Percentiles rank a stretch among this genome's conserved stretches.
These are phyloP conservation scores for Arthrinium phaeospermum DNA, from an alignment of 2,329 filamentous ascomycete genomes.

Conservation along the genomic window DNA sequence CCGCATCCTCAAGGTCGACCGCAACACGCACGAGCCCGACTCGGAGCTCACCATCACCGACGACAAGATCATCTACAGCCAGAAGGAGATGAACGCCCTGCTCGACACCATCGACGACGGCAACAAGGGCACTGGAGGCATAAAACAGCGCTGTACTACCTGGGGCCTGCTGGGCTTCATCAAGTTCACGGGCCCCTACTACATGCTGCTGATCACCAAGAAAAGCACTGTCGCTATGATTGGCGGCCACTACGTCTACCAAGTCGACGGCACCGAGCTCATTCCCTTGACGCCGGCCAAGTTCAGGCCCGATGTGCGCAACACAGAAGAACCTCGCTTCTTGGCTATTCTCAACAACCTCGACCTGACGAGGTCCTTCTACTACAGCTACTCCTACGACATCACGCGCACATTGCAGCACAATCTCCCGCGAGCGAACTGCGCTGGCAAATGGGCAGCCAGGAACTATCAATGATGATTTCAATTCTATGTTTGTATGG, in stretches of 20 bases:
- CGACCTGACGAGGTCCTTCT: conserved; percentile 89
- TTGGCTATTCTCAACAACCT: conserved; percentile 88
- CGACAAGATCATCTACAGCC: conserved; percentile 93
- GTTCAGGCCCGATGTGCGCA: conserved; percentile 76
- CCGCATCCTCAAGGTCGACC: conserved; percentile 92
- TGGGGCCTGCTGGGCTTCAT: conserved; percentile 97
- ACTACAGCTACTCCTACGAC: conserved; percentile 98
- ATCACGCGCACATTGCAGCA: conserved; percentile 90
- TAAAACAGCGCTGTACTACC: conserved; percentile 86
- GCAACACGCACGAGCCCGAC: conserved; percentile 81
- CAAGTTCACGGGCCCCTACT: conserved; percentile 92
- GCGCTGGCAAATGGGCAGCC: conserved; percentile 69
- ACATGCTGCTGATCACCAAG: conserved; percentile 97
- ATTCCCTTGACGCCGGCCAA: conserved; percentile 82
- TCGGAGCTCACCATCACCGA: conserved; percentile 82
- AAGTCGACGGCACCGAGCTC: conserved; percentile 91
- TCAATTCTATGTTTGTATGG: conserved; percentile 98
- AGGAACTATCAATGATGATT: conserved; percentile 65
- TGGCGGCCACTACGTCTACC: conserved; percentile 94
- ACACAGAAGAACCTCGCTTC: conserved; percentile 89
- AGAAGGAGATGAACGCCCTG: conserved; percentile 91
- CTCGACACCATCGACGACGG: conserved; percentile 94
- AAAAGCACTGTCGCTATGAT: conserved; percentile 95
- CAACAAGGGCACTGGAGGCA: conserved; percentile 86
- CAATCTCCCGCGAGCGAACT: conserved; percentile 82